phyloP scores from a whole-genome alignment of 164 flowering plant species.

The Magnolia changhungtana region DNA sequence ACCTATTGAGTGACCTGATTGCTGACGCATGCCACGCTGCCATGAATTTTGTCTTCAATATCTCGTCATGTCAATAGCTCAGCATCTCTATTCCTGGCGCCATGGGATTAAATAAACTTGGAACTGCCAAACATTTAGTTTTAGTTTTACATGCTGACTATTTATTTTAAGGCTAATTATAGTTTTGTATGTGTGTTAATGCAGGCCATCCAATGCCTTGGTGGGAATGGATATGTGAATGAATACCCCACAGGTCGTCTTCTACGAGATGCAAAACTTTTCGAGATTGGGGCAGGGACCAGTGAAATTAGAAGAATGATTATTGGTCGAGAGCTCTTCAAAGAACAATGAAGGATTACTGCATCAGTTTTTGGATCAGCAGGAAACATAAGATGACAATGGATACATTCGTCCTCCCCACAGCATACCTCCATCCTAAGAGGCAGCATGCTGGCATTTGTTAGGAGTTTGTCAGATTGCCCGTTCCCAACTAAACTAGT shows the following conservation, averaged over 20 bases:
- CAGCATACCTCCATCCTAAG: no score
- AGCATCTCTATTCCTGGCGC: background rate
- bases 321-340: slow-evolving; percentile 87
- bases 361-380: no score
- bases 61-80: no score
- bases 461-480: no score
- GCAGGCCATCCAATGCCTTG: slow-evolving; percentile 95
- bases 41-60: no score
- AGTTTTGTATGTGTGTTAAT: background rate
- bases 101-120: background rate
- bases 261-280: slow-evolving; percentile 94
- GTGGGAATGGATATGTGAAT: slow-evolving; percentile 95
- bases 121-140: background rate
- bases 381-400: no score
- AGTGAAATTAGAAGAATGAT: slow-evolving; percentile 96
- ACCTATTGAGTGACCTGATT: no score
- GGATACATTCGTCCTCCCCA: no score
- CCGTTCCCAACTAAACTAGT: no score
- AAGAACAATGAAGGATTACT: slow-evolving; percentile 35
- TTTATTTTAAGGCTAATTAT: background rate
- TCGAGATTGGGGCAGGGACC: slow-evolving; percentile 98
- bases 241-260: slow-evolving; percentile 94
- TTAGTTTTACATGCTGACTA: background rate
- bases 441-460: no score
- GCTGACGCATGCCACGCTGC: no score